Percentiles rank a stretch among this genome's conserved stretches.
Evolutionary conservation across 2,329 filamentous ascomycete genomes (phyloP).

Genomic region (Gnomoniopsis sp.): DNA sequence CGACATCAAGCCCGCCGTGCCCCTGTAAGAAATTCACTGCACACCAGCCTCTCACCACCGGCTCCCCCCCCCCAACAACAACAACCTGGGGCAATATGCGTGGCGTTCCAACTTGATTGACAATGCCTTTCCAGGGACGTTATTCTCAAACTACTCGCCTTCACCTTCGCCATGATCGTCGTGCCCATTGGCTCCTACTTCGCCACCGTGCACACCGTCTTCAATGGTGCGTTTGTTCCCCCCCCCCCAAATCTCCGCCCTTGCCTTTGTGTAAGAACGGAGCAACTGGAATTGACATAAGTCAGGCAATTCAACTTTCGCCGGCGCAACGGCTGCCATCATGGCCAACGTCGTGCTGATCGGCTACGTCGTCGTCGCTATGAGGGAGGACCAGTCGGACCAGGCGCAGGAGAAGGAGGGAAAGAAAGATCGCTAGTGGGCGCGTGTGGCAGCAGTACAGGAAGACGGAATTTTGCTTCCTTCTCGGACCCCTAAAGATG

Average conservation of each 20-base stretch:
- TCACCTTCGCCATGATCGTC: constrained; percentile 88
- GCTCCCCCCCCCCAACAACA: background rate
- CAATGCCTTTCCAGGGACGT: constrained; percentile 58
- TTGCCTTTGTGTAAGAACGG: background rate
- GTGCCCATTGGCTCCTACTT: constrained; percentile 89
- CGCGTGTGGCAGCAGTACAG: too few species aligned
- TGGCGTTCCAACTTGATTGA: background rate
- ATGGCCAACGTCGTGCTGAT: constrained; percentile 90
- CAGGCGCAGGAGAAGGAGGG: constrained; percentile 38
- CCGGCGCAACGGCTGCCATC: constrained; percentile 79
- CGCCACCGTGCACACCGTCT: constrained; percentile 70
- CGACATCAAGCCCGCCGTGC: constrained; percentile 78
- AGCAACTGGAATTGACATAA: background rate
- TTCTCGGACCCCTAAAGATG: too few species aligned
- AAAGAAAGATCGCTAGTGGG: constrained; percentile 46
- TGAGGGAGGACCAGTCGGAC: constrained; percentile 72
- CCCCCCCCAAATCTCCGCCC: background rate
- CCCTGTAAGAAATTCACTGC: constrained; percentile 49
- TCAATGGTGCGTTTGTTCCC: constrained; percentile 58
- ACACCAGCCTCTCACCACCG: constrained; percentile 29
- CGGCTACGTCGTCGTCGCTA: constrained; percentile 86
- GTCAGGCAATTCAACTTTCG: constrained; percentile 77
- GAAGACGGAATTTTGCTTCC: too few species aligned
- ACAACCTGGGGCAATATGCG: background rate
- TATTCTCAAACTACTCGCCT: constrained; percentile 84